phyloP scores from a whole-genome alignment of 768 basidiomycete species.

The Cantharellus anzutake region DNA sequence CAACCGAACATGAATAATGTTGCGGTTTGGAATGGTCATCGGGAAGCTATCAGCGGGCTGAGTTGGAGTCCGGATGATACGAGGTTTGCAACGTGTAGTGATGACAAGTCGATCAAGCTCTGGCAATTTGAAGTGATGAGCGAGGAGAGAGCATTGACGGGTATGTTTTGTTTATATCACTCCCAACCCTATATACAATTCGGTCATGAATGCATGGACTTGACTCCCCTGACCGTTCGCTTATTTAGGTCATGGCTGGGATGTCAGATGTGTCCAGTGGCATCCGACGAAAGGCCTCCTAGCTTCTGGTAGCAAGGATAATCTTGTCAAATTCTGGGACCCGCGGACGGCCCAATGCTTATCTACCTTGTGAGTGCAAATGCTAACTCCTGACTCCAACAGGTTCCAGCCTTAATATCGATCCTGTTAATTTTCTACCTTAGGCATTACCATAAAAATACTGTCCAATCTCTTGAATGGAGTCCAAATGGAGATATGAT shows the following conservation, averaged over 20 bases:
- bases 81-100: conserved; percentile 85
- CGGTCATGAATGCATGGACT: not conserved
- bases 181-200: not conserved
- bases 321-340: conserved; percentile 99
- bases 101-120: conserved; percentile 85
- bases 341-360: conserved; percentile 81
- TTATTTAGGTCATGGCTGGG: conserved; percentile 83
- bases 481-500: conserved; percentile 87
- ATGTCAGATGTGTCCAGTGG: conserved; percentile 97
- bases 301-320: conserved; percentile 92
- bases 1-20: conserved; percentile 99
- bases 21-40: conserved; percentile 80
- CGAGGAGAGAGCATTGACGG: conserved; percentile 75
- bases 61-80: conserved; percentile 85
- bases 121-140: conserved; percentile 89
- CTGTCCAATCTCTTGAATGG: conserved; percentile 84
- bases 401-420: not conserved
- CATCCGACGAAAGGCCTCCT: conserved; percentile 92
- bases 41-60: conserved; percentile 84
- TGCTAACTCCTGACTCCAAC: not conserved
- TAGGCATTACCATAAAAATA: conserved; percentile 95
- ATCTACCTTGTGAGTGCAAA: conserved; percentile 56
- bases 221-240: not conserved
- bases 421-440: not conserved
- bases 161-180: conserved; percentile 21